These are phyloP conservation scores for Termitomyces sp. DNA, from an alignment of 768 basidiomycete genomes.

Conservation along the genomic window DNA sequence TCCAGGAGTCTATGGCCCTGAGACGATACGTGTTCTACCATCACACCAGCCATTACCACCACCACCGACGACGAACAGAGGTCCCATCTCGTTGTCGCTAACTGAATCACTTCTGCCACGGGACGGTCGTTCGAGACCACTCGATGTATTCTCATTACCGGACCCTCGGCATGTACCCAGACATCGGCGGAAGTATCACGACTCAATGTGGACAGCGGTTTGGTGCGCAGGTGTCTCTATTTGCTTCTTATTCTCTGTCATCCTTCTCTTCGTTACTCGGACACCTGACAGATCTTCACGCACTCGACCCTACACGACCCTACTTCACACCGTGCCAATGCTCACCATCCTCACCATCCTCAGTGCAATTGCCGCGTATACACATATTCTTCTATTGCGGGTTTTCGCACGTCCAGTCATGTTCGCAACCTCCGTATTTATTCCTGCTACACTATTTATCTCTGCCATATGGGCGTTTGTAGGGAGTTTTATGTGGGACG, in stretches of 20 bases:
- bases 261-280: slow-evolving; percentile 57
- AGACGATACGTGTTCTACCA: slow-evolving; percentile 24
- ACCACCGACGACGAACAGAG: slow-evolving; percentile 29
- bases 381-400: slow-evolving; percentile 69
- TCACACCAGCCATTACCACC: slow-evolving; percentile 32
- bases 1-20: slow-evolving; percentile 35
- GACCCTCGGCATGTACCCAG: slow-evolving; percentile 67
- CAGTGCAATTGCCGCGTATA: slow-evolving; percentile 68
- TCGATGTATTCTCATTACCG: slow-evolving; percentile 72
- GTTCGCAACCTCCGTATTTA: slow-evolving; percentile 68
- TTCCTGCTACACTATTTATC: slow-evolving; percentile 68
- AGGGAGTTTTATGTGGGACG: slow-evolving; percentile 67
- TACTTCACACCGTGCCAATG: slow-evolving; percentile 75
- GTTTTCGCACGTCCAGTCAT: slow-evolving; percentile 84
- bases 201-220: slow-evolving; percentile 63
- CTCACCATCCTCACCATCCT: slow-evolving; percentile 66
- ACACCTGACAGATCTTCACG: slow-evolving; percentile 36
- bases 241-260: slow-evolving; percentile 58
- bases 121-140: slow-evolving; percentile 57
- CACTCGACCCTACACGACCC: slow-evolving; percentile 58
- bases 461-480: slow-evolving; percentile 80
- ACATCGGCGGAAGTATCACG: slow-evolving; percentile 67
- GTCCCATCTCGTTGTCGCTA: slow-evolving; percentile 58
- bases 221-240: slow-evolving; percentile 57
- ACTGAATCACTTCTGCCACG: slow-evolving; percentile 77